These are phyloP conservation scores for Fusarium buxicola DNA, from an alignment of 2,329 filamentous ascomycete genomes.

Conservation along the genomic window DNA sequence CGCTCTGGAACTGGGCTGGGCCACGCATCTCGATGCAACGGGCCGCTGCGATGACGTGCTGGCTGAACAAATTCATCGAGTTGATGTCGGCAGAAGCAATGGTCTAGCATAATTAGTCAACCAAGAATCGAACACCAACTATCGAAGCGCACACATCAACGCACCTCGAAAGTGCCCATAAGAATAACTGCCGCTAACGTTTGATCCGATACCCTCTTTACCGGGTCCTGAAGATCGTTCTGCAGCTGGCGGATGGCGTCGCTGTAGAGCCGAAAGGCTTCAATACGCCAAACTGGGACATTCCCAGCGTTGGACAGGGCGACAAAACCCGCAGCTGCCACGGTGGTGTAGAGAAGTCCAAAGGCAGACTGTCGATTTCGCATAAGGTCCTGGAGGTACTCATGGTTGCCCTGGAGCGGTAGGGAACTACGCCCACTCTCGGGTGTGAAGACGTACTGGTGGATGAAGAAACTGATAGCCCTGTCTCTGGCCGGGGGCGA, in stretches of 20 bases:
- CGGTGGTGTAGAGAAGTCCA: constrained; percentile 28
- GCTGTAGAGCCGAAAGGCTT: constrained; percentile 34
- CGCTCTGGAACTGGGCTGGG: constrained; percentile 28
- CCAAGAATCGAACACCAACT: fast-evolving
- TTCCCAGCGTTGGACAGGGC: constrained; percentile 38
- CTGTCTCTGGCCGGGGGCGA: constrained; percentile 25
- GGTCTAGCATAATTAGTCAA: constrained; percentile 6
- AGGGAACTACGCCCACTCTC: background rate
- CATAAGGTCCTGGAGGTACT: constrained; percentile 36
- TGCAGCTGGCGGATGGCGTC: constrained; percentile 26
- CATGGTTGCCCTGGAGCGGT: constrained; percentile 7
- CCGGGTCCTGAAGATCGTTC: constrained; percentile 23
- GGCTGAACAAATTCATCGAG: constrained; percentile 36
- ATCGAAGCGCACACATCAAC: background rate
- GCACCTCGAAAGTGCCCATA: constrained; percentile 39
- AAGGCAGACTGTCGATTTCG: constrained; percentile 12
- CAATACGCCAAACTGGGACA: constrained; percentile 22
- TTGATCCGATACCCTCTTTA: constrained; percentile 25
- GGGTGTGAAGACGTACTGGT: constrained; percentile 26
- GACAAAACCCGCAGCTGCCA: constrained; percentile 33
- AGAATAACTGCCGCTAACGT: constrained; percentile 35
- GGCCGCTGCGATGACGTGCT: constrained; percentile 38
- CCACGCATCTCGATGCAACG: constrained; percentile 39
- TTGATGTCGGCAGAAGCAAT: constrained; percentile 27
- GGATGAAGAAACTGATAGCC: constrained; percentile 36